Evolutionary conservation across 2,329 filamentous ascomycete genomes (phyloP).

Genomic region (Penicillium sp.): DNA sequence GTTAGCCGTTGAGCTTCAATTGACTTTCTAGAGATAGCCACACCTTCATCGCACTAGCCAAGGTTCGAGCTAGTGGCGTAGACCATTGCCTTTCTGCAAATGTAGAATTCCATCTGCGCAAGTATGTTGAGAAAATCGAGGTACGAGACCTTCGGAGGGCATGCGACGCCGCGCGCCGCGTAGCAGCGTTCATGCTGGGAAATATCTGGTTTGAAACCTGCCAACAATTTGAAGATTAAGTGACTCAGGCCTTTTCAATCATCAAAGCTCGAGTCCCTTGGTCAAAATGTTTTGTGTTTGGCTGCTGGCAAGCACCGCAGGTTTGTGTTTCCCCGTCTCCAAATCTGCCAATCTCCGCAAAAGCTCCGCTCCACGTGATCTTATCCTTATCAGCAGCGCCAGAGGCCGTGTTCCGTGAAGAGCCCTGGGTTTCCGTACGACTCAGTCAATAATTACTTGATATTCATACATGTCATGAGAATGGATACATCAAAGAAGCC

Average conservation of each 20-base stretch:
- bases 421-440: neutral
- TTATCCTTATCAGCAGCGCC: slow-evolving; percentile 20
- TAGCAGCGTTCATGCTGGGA: slow-evolving; percentile 34
- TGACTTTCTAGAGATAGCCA: neutral
- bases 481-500: slow-evolving; percentile 7
- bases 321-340: slow-evolving; percentile 12
- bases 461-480: slow-evolving; percentile 30
- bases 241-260: no score
- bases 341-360: slow-evolving; percentile 30
- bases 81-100: slow-evolving; percentile 71
- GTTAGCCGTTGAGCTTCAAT: slow-evolving; percentile 10
- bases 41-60: slow-evolving; percentile 85
- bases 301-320: neutral
- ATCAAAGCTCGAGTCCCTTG: no score
- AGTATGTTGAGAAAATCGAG: slow-evolving; percentile 19
- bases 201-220: neutral
- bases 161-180: slow-evolving; percentile 35
- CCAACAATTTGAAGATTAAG: neutral
- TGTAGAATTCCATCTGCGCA: slow-evolving; percentile 39
- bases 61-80: slow-evolving; percentile 84
- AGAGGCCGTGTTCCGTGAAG: neutral
- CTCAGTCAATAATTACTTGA: slow-evolving; percentile 8
- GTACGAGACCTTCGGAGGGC: slow-evolving; percentile 28
- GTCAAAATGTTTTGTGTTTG: neutral
- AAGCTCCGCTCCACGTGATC: slow-evolving; percentile 34